Base-by-base conservation (phyloP, 73 alveolate species). In the Symbiodinium pilosum region DNA sequence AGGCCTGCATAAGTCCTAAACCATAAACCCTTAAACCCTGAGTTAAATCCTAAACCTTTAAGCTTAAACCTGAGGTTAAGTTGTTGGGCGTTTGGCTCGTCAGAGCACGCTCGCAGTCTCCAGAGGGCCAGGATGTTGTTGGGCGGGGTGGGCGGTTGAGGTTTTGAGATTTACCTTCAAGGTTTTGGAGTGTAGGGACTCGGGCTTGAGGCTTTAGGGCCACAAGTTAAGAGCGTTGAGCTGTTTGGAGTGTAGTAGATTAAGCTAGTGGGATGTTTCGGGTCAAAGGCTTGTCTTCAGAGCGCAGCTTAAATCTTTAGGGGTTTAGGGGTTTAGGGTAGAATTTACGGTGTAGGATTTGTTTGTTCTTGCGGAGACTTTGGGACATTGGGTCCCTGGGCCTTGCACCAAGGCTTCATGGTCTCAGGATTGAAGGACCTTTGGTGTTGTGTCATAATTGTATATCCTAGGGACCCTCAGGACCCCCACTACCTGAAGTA, bases 51-150 rank as follows among this genome's bases (percentile, higher is more conserved):
- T n/a, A n/a, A n/a, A n/a, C n/a, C n/a, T n/a, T n/a, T n/a, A n/a
- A n/a, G n/a, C n/a, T n/a, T 14, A 5, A 64, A 32, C 77, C 77
- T 32, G 16, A 28, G 36, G 38, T 32, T 7, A 64, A 64, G 38
- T 36, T 64, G 40, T 26, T 64, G 77, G 77, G 77, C 21, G 77
- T 64, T 64, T 64, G 77, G 77, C 77, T 64, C 77, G 77, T 64
- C 30, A 24, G 77, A 64, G 77, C 77, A 4, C 77, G 77, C 77
- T 64, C 77, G 20, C 32, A 64, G 16, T 7, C 28, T 32, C 77
- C 77, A 36, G 36, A 64, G 28, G 77, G 26, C n/a, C 71, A 54
- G 71, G 71, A 16, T 16, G 68, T n/a, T 54, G 71, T 30, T 30
- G 71, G 16, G 71, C 24, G 26, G 4, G 16, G 16, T 54, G 71